These are phyloP conservation scores for Aspergillus sclerotialis DNA, from an alignment of 2,329 filamentous ascomycete genomes.

Conservation along the genomic window DNA sequence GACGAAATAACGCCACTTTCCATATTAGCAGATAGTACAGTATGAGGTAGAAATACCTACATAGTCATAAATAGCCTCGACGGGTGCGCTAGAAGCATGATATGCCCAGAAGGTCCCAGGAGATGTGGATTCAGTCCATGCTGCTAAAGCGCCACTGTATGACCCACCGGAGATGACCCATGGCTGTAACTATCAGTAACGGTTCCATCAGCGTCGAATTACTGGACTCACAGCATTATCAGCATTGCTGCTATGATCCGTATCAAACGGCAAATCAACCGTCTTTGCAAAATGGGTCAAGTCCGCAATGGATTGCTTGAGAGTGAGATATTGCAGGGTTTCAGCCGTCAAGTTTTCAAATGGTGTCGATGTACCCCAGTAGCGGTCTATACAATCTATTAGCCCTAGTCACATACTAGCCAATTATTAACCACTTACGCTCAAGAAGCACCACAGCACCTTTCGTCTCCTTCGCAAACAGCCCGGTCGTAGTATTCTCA, in stretches of 20 bases:
- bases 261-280: conserved; percentile 49
- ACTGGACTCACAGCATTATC: conserved; percentile 33
- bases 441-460: conserved; percentile 51
- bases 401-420: not conserved
- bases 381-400: conserved; percentile 42
- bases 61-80: conserved; percentile 50
- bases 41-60: no score
- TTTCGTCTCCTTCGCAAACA: conserved; percentile 46
- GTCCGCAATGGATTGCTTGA: conserved; percentile 49
- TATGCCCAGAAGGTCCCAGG: conserved; percentile 57
- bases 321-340: conserved; percentile 48
- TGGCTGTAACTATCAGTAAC: conserved; percentile 27
- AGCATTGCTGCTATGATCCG: conserved; percentile 42
- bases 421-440: conserved; percentile 39
- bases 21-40: no score
- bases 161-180: conserved; percentile 53
- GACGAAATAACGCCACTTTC: conserved; percentile 51
- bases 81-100: conserved; percentile 50
- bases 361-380: conserved; percentile 52
- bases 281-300: conserved; percentile 49
- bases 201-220: not conserved
- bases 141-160: conserved; percentile 50
- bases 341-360: conserved; percentile 45
- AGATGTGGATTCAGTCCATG: conserved; percentile 47
- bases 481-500: conserved; percentile 44